phyloP scores from a whole-genome alignment of 2,329 filamentous ascomycete species.

The Beauveria scarabaeidicola region DNA sequence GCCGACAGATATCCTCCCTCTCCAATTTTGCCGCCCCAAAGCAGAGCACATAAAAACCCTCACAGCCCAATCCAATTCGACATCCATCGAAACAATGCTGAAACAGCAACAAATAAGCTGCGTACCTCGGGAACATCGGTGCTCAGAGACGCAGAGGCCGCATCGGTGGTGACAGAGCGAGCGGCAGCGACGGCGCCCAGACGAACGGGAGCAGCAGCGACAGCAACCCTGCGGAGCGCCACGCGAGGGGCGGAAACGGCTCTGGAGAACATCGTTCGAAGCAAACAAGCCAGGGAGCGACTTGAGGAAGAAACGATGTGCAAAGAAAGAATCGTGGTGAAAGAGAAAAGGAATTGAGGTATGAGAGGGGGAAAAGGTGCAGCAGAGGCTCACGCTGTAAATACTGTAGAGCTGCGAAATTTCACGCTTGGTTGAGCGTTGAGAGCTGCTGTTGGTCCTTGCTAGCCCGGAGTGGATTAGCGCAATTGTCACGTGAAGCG shows the following conservation, averaged over 20 bases:
- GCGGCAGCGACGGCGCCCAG: slow-evolving; percentile 34
- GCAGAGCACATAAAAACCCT: neutral
- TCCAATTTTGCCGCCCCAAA: neutral
- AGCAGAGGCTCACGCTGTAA: slow-evolving; percentile 21
- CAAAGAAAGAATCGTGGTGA: neutral
- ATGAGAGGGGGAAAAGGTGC: slow-evolving; percentile 20
- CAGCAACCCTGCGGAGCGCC: slow-evolving; percentile 45
- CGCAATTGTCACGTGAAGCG: slow-evolving; percentile 18
- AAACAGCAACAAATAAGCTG: neutral
- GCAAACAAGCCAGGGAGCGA: slow-evolving; percentile 1
- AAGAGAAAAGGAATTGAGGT: slow-evolving; percentile 20
- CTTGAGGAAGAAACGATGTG: slow-evolving; percentile 5
- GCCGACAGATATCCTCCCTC: neutral
- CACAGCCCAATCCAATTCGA: neutral
- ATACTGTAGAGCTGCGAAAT: slow-evolving; percentile 33
- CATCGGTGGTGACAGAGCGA: slow-evolving; percentile 88
- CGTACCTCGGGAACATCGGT: slow-evolving; percentile 52
- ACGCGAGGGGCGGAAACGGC: slow-evolving; percentile 54
- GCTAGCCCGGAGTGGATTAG: slow-evolving; percentile 24
- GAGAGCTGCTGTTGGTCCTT: slow-evolving; percentile 30
- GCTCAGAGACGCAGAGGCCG: slow-evolving; percentile 82
- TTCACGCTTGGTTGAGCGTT: slow-evolving; percentile 35
- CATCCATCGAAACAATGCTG: neutral
- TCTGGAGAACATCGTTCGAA: slow-evolving; percentile 58
- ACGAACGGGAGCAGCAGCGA: slow-evolving; percentile 32